These are phyloP conservation scores for Debaryomyces udenii DNA, from an alignment of 1,139 yeast genomes.

Conservation along the genomic window DNA sequence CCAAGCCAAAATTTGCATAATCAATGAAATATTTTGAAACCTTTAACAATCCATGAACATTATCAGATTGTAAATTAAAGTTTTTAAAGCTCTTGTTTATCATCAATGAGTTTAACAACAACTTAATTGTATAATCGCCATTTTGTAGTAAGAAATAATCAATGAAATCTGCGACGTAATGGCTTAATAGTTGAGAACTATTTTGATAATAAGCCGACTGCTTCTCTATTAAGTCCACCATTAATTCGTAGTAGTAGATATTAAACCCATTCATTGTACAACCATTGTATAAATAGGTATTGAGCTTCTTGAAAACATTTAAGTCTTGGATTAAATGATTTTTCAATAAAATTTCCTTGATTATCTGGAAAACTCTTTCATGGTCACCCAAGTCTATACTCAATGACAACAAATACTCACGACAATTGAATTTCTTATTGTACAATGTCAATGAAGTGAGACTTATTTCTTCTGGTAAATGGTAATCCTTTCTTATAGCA, in stretches of 20 bases:
- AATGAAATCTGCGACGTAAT: constrained; percentile 36
- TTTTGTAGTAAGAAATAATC: constrained; percentile 23
- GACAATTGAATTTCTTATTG: constrained; percentile 23
- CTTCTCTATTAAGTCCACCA: constrained; percentile 38
- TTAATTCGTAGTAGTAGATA: constrained; percentile 35
- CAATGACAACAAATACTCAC: constrained; percentile 36
- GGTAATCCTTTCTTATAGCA: constrained; percentile 44
- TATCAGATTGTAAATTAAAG: constrained; percentile 36
- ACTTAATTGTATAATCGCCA: constrained; percentile 19
- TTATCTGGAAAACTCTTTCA: constrained; percentile 38
- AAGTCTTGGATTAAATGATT: constrained; percentile 37
- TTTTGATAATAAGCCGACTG: constrained; percentile 32
- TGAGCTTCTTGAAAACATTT: constrained; percentile 32
- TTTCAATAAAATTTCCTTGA: constrained; percentile 41
- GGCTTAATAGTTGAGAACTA: constrained; percentile 27
- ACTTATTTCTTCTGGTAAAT: constrained; percentile 14
- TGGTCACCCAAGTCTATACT: constrained; percentile 42
- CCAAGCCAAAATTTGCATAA: constrained; percentile 16
- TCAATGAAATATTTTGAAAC: constrained; percentile 30
- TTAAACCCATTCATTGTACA: constrained; percentile 28
- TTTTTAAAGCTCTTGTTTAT: constrained; percentile 29
- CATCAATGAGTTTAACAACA: constrained; percentile 35
- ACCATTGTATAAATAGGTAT: constrained; percentile 38
- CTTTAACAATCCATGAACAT: constrained; percentile 37
- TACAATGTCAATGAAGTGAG: constrained; percentile 13